Evolutionary conservation across 1,284 basidiomycete genomes (phyloP).

Genomic region (Sanghuangporus sanghuang): DNA sequence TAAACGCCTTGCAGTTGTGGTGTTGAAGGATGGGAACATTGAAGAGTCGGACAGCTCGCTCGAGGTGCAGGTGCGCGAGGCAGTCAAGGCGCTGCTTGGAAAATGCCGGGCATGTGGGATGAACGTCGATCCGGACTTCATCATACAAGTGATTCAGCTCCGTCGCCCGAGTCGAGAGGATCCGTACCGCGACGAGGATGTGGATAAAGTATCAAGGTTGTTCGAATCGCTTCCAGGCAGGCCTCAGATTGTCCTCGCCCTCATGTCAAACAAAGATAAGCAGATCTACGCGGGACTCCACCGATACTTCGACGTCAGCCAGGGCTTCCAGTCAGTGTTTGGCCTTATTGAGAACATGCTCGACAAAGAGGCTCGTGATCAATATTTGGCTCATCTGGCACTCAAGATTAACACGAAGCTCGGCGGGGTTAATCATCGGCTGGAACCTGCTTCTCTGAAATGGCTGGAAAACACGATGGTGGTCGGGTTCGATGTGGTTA

Average conservation of each 20-base stretch:
- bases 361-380: constrained; percentile 52
- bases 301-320: constrained; percentile 37
- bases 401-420: constrained; percentile 69
- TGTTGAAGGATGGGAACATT: neutral
- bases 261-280: neutral
- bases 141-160: neutral
- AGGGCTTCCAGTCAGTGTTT: constrained; percentile 29
- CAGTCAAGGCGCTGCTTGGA: neutral
- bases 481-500: constrained; percentile 23
- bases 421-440: constrained; percentile 67
- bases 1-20: neutral
- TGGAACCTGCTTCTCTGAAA: constrained; percentile 47
- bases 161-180: neutral
- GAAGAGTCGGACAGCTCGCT: constrained; percentile 19
- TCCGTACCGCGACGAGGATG: neutral
- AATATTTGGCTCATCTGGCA: constrained; percentile 72
- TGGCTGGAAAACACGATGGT: constrained; percentile 76
- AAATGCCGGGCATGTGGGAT: neutral
- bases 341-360: constrained; percentile 21
- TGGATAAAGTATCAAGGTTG: constrained; percentile 30
- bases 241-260: neutral
- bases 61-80: constrained; percentile 34
- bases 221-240: constrained; percentile 36
- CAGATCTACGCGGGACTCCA: constrained; percentile 26
- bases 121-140: neutral